These are phyloP conservation scores for Chlamydomonas sp. DNA, from an alignment of 139 green algal species.

Conservation along the genomic window DNA sequence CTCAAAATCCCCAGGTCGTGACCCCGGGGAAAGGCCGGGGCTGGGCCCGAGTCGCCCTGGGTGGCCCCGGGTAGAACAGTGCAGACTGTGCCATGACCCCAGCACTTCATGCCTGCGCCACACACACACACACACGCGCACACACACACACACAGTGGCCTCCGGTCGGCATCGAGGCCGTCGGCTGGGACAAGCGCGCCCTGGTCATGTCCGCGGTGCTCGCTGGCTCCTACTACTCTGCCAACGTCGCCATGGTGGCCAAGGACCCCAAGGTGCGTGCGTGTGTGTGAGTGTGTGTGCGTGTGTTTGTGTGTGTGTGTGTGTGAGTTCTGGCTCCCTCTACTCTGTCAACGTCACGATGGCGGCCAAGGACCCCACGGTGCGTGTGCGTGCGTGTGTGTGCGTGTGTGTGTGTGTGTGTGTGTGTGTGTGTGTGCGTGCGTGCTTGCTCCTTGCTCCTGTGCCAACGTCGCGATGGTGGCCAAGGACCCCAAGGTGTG, in stretches of 20 bases:
- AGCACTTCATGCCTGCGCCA: too few relatives aligned
- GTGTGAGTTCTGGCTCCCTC: constrained; percentile 34
- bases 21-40: too few relatives aligned
- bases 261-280: constrained; percentile 43
- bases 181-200: constrained; percentile 43
- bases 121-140: too few relatives aligned
- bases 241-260: constrained; percentile 43
- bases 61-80: too few relatives aligned
- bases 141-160: constrained; percentile 39
- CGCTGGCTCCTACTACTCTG: constrained; percentile 39
- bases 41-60: too few relatives aligned
- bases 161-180: constrained; percentile 38
- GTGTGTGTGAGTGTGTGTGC: too few relatives aligned
- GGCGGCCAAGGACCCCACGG: constrained; percentile 41
- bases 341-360: constrained; percentile 44
- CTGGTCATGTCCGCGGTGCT: constrained; percentile 44
- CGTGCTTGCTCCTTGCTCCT: constrained; percentile 40
- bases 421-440: constrained; percentile 37
- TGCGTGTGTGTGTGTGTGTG: too few relatives aligned
- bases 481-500: constrained; percentile 41
- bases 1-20: too few relatives aligned
- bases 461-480: constrained; percentile 42
- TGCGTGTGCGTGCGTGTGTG: too few relatives aligned
- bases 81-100: too few relatives aligned
- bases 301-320: too few relatives aligned